Percentiles rank a stretch among this genome's conserved stretches.
Evolutionary conservation across 805 yeast genomes (phyloP).

Genomic region (Schizosaccharomyces japonicus): DNA sequence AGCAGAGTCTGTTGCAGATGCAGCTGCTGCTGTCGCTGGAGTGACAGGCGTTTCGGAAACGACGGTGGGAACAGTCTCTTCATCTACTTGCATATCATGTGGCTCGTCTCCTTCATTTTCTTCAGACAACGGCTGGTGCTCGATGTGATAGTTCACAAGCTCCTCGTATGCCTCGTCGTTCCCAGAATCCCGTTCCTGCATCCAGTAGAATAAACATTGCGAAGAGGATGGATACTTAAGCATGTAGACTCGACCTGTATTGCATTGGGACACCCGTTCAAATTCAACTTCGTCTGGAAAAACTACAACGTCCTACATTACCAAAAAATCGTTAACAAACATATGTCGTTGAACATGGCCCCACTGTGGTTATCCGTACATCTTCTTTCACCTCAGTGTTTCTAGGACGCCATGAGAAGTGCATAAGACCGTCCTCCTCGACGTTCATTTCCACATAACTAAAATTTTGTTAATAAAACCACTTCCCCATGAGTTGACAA

Average conservation of each 20-base stretch:
- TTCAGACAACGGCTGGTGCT: constrained; percentile 19
- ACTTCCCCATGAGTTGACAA: neutral
- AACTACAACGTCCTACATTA: constrained; percentile 30
- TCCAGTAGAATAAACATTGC: constrained; percentile 36
- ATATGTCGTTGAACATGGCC: neutral
- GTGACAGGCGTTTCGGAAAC: no score
- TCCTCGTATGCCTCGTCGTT: constrained; percentile 24
- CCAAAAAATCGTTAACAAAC: neutral
- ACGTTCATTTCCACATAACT: neutral
- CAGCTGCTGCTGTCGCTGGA: no score
- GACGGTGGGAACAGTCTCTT: no score
- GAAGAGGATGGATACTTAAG: constrained; percentile 40
- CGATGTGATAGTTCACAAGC: constrained; percentile 27
- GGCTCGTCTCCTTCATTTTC: no score
- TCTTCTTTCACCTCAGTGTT: neutral
- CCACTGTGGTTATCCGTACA: neutral
- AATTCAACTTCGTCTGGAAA: constrained; percentile 73
- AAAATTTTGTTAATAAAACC: neutral
- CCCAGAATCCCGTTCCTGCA: constrained; percentile 46
- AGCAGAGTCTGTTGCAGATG: no score
- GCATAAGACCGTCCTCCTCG: constrained; percentile 3
- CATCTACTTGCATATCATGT: no score
- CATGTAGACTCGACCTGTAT: constrained; percentile 56
- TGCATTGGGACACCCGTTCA: constrained; percentile 43
- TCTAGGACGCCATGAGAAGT: constrained; percentile 1